Evolutionary conservation across 768 basidiomycete species (phyloP).

Genomic region (Flagelloscypha sp.): DNA sequence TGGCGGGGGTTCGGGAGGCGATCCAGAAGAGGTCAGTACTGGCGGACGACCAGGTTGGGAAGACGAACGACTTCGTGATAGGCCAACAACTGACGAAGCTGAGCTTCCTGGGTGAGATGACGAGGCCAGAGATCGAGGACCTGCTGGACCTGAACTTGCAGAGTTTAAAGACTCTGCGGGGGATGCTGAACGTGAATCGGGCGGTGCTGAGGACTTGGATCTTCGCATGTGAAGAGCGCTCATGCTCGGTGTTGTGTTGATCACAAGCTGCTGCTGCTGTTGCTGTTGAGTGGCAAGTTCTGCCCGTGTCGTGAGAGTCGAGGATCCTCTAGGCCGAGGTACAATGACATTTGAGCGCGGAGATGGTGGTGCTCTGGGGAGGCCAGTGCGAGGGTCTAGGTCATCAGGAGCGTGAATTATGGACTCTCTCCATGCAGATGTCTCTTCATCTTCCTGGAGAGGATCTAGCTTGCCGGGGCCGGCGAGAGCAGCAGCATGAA

Average conservation of each 20-base stretch:
- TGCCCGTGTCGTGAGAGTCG: constrained; percentile 35
- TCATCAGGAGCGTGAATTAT: too few species aligned
- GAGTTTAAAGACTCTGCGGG: constrained; percentile 41
- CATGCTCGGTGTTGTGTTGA: constrained; percentile 50
- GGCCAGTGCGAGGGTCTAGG: too few species aligned
- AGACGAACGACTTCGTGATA: constrained; percentile 53
- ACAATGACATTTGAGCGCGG: constrained; percentile 37
- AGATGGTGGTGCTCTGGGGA: constrained; percentile 36
- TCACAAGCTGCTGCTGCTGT: constrained; percentile 27
- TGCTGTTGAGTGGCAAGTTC: constrained; percentile 24
- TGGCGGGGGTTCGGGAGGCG: constrained; percentile 45
- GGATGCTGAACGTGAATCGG: constrained; percentile 44
- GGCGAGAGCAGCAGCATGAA: too few species aligned
- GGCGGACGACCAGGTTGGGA: constrained; percentile 75
- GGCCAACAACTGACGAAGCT: constrained; percentile 23
- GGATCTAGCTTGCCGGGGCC: constrained; percentile 49
- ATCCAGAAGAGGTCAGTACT: constrained; percentile 41
- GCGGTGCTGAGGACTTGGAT: constrained; percentile 55
- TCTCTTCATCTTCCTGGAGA: constrained; percentile 51
- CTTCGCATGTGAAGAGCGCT: constrained; percentile 67
- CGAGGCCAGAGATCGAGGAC: constrained; percentile 24
- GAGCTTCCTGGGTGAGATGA: constrained; percentile 35
- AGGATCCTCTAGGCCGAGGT: constrained; percentile 51
- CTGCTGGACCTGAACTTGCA: constrained; percentile 32
- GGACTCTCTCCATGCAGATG: too few species aligned